Percentiles rank a stretch among this genome's conserved stretches.
phyloP scores from a whole-genome alignment of 2,329 filamentous ascomycete genomes.

The Hymenoscyphus fructigenus region DNA sequence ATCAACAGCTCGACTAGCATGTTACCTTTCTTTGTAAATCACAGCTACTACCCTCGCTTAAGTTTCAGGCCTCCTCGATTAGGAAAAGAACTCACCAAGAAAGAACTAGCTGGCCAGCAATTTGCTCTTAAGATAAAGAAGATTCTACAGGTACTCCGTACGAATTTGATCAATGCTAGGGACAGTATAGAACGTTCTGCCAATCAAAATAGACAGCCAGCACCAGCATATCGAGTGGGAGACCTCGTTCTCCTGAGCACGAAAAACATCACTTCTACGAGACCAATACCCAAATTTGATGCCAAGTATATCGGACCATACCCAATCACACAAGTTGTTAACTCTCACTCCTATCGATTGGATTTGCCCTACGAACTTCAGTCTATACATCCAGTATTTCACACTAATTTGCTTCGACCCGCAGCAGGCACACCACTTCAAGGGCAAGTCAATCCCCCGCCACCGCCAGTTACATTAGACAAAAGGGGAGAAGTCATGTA shows the following conservation, averaged over 20 bases:
- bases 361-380: too few relatives aligned
- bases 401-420: too few relatives aligned
- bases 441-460: too few relatives aligned
- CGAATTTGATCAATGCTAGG: neutral
- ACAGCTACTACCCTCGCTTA: constrained; percentile 7
- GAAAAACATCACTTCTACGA: too few relatives aligned
- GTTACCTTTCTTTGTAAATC: constrained; percentile 20
- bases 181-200: neutral
- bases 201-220: neutral
- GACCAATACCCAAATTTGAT: too few relatives aligned
- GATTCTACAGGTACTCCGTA: neutral
- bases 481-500: neutral
- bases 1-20: constrained; percentile 10
- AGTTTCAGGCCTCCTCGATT: constrained; percentile 6
- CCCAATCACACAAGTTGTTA: too few relatives aligned
- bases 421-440: too few relatives aligned
- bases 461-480: too few relatives aligned
- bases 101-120: neutral
- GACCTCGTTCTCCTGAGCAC: too few relatives aligned
- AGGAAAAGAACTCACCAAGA: neutral
- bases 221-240: constrained; percentile 5
- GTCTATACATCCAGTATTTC: too few relatives aligned
- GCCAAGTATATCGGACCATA: too few relatives aligned
- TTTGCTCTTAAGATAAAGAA: constrained; percentile 5
- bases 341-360: too few relatives aligned